These are phyloP conservation scores for Cytospora chrysosperma DNA, from an alignment of 2,329 filamentous ascomycete species.

Conservation along the genomic window DNA sequence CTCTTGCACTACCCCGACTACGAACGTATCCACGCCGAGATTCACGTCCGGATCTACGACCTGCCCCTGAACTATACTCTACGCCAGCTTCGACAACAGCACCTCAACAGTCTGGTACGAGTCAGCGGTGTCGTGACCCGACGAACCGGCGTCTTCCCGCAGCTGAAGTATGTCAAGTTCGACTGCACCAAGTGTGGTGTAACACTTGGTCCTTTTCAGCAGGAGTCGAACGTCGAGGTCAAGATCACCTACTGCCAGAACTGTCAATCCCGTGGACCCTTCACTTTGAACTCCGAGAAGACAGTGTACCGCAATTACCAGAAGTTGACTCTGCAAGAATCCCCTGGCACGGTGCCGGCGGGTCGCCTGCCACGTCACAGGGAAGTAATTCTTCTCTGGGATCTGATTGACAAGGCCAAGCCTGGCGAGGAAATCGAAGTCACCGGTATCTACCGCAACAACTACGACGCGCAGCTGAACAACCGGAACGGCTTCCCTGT, in stretches of 20 bases:
- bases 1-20: constrained; percentile 97
- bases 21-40: constrained; percentile 94
- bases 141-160: constrained; percentile 91
- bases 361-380: constrained; percentile 90
- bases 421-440: constrained; percentile 97
- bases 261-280: constrained; percentile 92
- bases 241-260: constrained; percentile 96
- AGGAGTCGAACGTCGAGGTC: constrained; percentile 94
- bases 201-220: constrained; percentile 92
- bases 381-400: constrained; percentile 94
- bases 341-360: constrained; percentile 92
- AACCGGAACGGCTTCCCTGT: constrained; percentile 99
- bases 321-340: constrained; percentile 95
- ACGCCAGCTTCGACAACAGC: constrained; percentile 89
- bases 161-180: constrained; percentile 98
- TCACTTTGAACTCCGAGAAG: constrained; percentile 94
- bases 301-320: constrained; percentile 99
- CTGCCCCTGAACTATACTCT: constrained; percentile 93
- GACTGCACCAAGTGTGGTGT: constrained; percentile 91
- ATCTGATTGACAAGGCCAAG: constrained; percentile 94
- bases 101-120: constrained; percentile 91
- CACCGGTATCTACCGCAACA: constrained; percentile 95
- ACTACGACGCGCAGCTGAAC: constrained; percentile 95
- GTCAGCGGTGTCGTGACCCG: constrained; percentile 95
- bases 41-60: constrained; percentile 95